These are phyloP conservation scores for Clavispora phyllophila DNA, from an alignment of 805 yeast species.

Conservation along the genomic window DNA sequence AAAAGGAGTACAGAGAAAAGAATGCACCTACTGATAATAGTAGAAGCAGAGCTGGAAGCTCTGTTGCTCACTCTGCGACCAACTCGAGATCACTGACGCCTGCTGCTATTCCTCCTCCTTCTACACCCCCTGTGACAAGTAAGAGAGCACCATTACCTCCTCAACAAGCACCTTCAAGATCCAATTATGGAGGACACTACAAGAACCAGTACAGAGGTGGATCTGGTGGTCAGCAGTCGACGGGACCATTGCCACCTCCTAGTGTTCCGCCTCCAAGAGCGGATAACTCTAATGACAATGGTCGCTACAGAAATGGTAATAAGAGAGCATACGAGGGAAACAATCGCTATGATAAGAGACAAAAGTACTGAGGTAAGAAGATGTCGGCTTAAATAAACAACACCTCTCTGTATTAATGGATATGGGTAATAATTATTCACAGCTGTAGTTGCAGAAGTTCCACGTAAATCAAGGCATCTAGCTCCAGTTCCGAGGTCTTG, in stretches of 20 bases:
- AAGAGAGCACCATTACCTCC: conserved; percentile 9
- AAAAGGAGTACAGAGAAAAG: conserved; percentile 15
- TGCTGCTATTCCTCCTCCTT: conserved; percentile 1
- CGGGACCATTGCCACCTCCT: conserved; percentile 14
- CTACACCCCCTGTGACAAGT: not conserved
- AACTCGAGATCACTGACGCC: not conserved
- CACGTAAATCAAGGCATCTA: not conserved
- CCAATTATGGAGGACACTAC: not conserved
- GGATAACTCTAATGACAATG: conserved; percentile 2
- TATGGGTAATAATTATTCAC: not conserved
- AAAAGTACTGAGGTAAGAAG: conserved; percentile 18
- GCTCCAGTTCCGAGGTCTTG: conserved; percentile 1
- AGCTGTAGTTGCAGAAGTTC: conserved; percentile 1
- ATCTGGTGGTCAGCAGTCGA: not conserved
- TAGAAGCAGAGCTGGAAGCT: not conserved
- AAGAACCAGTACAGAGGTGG: not conserved
- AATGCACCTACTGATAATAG: not conserved
- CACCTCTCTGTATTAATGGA: not conserved
- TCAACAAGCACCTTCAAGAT: conserved; percentile 6
- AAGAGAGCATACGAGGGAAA: conserved; percentile 24
- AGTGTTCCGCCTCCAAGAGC: conserved; percentile 11
- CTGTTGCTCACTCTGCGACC: not conserved
- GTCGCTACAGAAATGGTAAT: not conserved
- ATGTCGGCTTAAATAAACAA: too few species aligned
- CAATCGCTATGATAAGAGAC: conserved; percentile 27